These are phyloP conservation scores for Fraxinus xanthoxyloides DNA, from an alignment of 305 asterid species.

Conservation along the genomic window DNA sequence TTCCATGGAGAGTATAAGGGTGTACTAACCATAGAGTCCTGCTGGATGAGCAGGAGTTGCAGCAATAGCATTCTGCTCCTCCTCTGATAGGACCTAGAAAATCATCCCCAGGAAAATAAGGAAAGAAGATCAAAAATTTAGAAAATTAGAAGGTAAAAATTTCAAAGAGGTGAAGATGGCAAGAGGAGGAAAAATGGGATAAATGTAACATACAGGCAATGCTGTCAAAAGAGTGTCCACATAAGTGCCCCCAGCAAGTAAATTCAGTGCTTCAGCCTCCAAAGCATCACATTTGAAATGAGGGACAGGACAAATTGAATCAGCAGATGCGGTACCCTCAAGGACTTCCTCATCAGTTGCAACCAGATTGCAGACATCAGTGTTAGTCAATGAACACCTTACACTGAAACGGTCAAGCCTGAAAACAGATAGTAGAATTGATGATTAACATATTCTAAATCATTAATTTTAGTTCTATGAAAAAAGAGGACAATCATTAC, in stretches of 20 bases:
- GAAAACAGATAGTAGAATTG: constrained; percentile 27
- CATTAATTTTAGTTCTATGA: not conserved
- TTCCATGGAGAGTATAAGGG: not conserved
- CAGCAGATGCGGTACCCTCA: constrained; percentile 39
- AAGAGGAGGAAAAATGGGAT: not conserved
- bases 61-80: constrained; percentile 76
- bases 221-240: constrained; percentile 68
- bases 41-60: constrained; percentile 96
- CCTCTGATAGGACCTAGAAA: constrained; percentile 66
- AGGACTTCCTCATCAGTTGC: constrained; percentile 48
- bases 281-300: constrained; percentile 57
- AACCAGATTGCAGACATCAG: constrained; percentile 52
- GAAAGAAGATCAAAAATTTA: constrained; percentile 20
- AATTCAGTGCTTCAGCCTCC: constrained; percentile 62
- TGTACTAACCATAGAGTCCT: constrained; percentile 73
- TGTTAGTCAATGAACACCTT: constrained; percentile 59
- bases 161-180: constrained; percentile 10
- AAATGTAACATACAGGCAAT: constrained; percentile 60
- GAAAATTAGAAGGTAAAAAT: constrained; percentile 7
- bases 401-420: constrained; percentile 47
- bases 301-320: constrained; percentile 55
- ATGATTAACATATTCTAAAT: constrained; percentile 12
- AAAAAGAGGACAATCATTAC: not conserved
- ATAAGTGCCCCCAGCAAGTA: constrained; percentile 55
- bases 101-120: constrained; percentile 16